These are phyloP conservation scores for Parascedosporium putredinis DNA, from an alignment of 2,329 filamentous ascomycete genomes.

Conservation along the genomic window DNA sequence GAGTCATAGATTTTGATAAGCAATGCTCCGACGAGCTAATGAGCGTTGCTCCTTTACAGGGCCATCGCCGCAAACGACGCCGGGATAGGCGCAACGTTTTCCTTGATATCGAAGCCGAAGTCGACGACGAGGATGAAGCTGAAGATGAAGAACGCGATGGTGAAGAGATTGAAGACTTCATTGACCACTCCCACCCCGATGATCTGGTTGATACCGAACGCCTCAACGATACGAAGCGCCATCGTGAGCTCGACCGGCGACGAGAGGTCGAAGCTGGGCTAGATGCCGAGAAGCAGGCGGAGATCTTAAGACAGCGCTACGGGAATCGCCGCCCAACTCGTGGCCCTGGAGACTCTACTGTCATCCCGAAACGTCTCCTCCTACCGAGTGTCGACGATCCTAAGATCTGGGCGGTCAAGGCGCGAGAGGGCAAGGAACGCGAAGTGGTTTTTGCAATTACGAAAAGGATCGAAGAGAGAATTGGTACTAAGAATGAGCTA, in stretches of 20 bases:
- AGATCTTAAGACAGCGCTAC: slow-evolving; percentile 78
- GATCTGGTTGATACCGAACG: slow-evolving; percentile 72
- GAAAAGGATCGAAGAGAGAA: slow-evolving; percentile 75
- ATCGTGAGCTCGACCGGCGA: slow-evolving; percentile 86
- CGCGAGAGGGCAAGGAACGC: slow-evolving; percentile 89
- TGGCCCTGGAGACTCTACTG: slow-evolving; percentile 56
- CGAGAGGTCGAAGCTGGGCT: slow-evolving; percentile 79
- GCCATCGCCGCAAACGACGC: slow-evolving; percentile 71
- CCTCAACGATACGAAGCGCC: slow-evolving; percentile 80
- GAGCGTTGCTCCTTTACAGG: slow-evolving; percentile 26
- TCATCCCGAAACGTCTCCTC: slow-evolving; percentile 75
- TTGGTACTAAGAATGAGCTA: slow-evolving; percentile 67
- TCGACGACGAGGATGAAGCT: slow-evolving; percentile 85
- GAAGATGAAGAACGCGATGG: slow-evolving; percentile 86
- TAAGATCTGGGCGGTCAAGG: slow-evolving; percentile 88
- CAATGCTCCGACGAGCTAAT: neutral
- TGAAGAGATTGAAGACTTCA: slow-evolving; percentile 72
- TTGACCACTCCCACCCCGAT: slow-evolving; percentile 82
- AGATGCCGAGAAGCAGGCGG: slow-evolving; percentile 89
- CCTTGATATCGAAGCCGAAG: slow-evolving; percentile 96
- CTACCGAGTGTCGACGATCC: slow-evolving; percentile 92
- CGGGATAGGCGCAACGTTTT: slow-evolving; percentile 71
- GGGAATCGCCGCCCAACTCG: slow-evolving; percentile 62
- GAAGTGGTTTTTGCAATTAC: slow-evolving; percentile 83
- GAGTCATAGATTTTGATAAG: slow-evolving; percentile 6